These are phyloP conservation scores for Aureobasidium melanogenum DNA, from an alignment of 2,329 filamentous ascomycete species.

Conservation along the genomic window DNA sequence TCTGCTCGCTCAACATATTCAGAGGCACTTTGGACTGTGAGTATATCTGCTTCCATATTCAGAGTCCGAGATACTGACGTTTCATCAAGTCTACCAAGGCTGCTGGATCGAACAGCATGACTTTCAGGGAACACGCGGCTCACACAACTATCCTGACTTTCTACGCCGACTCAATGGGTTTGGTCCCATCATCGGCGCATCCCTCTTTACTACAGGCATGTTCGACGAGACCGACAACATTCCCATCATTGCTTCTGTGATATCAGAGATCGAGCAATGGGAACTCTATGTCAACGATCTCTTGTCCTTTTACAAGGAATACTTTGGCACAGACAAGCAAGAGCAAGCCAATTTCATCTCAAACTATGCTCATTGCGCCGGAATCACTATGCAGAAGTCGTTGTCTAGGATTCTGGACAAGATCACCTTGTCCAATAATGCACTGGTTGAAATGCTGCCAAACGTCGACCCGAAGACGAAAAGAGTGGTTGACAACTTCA, in stretches of 20 bases:
- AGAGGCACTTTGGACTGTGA: neutral
- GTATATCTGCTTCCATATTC: neutral
- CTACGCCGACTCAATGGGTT: neutral
- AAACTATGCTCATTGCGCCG: neutral
- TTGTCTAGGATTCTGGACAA: neutral
- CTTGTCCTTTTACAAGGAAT: neutral
- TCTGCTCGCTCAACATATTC: neutral
- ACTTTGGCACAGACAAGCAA: neutral
- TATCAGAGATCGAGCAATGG: neutral
- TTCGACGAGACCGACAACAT: no score
- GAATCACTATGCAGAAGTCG: neutral
- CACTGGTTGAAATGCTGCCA: neutral
- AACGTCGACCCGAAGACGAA: neutral
- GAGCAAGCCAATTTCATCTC: neutral
- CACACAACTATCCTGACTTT: neutral
- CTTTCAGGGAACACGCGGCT: neutral
- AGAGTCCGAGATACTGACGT: neutral
- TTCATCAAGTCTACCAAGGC: neutral
- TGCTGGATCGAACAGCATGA: conserved; percentile 6
- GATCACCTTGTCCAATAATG: neutral
- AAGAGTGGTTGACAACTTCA: neutral
- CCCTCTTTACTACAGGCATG: neutral
- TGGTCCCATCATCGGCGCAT: neutral
- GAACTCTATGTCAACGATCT: neutral
- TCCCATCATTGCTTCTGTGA: neutral